Evolutionary conservation across 495 filamentous ascomycete species (phyloP), one percentile per base, ranked within the genome.

Genomic region (Thermochaetoides thermophila): DNA sequence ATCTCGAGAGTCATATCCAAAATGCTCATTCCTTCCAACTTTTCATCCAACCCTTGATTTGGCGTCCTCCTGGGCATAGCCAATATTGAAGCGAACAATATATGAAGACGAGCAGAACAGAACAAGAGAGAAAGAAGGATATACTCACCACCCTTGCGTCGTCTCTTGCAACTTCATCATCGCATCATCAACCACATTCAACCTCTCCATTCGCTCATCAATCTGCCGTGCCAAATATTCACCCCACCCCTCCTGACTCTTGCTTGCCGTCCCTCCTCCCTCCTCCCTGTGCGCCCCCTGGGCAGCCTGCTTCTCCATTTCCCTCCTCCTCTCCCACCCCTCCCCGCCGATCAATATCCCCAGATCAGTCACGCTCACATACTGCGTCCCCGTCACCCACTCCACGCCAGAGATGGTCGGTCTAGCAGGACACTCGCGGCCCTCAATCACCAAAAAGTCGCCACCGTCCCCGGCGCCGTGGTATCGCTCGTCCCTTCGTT

Each of bases 391-490:
- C 0, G 85, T 76, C 24, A 97, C 83, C 89, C 89, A 97, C 53
- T 94, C 83, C 14, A 97, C 49, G 42, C 89, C 94, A 7, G 81
- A 86, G 29, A 97, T 97, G 1, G 86, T 93, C n/a, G 89, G 91
- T 19, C 89, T 70, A 10, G 81, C 66, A 3, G 87, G 89, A 11
- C 78, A 63, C 10, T 67, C 45, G 10, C 76, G 69, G 38, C 76
- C 61, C 4, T 78, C 71, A 40, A 94, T 92, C 56, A 78, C 75
- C 3, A 96, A 63, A 17, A 61, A 74, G 49, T 96, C 89, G 25
- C 71, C 63, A 24, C 5, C 71, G 68, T 14, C 57, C 42, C 33
- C 61, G 49, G 1, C 80, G 50, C 32, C 57, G 56, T 1, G 26
- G n/a, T n/a, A n/a, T n/a, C n/a, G n/a, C n/a, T n/a, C n/a, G n/a